Conservation (phyloP, 495 filamentous ascomycete species). For the Evernia prunastri region DNA sequence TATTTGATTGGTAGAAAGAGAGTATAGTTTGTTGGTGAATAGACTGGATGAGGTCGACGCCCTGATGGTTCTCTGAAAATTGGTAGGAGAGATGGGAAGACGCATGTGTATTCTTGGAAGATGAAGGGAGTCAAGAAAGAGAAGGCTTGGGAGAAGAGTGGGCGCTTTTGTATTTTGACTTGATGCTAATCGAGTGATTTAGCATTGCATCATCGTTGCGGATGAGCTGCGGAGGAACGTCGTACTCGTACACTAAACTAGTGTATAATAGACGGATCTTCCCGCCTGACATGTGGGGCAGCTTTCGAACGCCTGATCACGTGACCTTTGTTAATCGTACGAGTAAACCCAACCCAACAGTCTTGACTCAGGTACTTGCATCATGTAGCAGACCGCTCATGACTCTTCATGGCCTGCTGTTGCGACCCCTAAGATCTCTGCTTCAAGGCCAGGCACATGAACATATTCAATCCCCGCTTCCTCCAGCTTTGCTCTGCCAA, state of each 20-base stretch:
- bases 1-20: conserved; percentile 1
- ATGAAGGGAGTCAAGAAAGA: too few relatives aligned
- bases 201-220: conserved; percentile 17
- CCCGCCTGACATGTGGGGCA: not conserved
- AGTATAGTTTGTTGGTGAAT: not conserved
- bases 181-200: not conserved
- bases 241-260: conserved; percentile 16
- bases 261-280: conserved; percentile 7
- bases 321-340: not conserved
- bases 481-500: conserved; percentile 62
- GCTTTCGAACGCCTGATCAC: not conserved
- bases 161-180: too few relatives aligned
- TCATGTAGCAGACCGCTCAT: not conserved
- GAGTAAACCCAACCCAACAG: too few relatives aligned
- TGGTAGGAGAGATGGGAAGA: conserved; percentile 14
- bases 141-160: not conserved
- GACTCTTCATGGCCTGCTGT: conserved; percentile 65
- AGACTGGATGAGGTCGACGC: not conserved
- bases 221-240: not conserved
- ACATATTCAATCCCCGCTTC: conserved; percentile 68
- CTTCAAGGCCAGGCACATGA: conserved; percentile 67
- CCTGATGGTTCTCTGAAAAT: conserved; percentile 11
- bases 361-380: too few relatives aligned
- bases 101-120: conserved; percentile 14
- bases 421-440: conserved; percentile 73